These are phyloP conservation scores for Mucor mucedo DNA, from an alignment of 371 early-diverging fungal genomes.

Conservation along the genomic window DNA sequence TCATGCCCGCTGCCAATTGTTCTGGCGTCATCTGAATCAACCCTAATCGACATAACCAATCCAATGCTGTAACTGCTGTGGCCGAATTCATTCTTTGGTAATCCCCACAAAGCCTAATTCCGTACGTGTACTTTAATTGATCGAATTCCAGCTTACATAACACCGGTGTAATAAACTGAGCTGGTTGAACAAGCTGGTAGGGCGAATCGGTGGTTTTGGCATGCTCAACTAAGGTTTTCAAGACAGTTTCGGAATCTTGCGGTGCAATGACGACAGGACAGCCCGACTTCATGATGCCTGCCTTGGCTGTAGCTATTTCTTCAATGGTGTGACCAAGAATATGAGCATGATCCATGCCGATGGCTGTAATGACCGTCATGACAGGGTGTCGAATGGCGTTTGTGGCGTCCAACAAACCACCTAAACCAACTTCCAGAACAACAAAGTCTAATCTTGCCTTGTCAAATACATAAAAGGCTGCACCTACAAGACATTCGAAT, in stretches of 20 bases:
- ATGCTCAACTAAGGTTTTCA: slow-evolving; percentile 37
- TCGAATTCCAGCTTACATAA: slow-evolving; percentile 11
- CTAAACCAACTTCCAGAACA: slow-evolving; percentile 85
- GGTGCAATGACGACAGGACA: slow-evolving; percentile 60
- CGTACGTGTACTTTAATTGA: slow-evolving; percentile 33
- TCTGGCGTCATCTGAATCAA: slow-evolving; percentile 42
- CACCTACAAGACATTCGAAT: slow-evolving; percentile 72
- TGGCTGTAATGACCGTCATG: slow-evolving; percentile 65
- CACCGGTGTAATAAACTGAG: slow-evolving; percentile 16
- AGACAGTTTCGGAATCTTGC: slow-evolving; percentile 48
- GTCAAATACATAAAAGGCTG: slow-evolving; percentile 64
- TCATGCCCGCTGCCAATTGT: slow-evolving; percentile 61
- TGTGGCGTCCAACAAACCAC: slow-evolving; percentile 83
- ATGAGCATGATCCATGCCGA: slow-evolving; percentile 78
- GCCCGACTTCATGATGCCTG: slow-evolving; percentile 71
- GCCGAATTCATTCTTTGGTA: slow-evolving; percentile 84
- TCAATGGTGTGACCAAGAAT: slow-evolving; percentile 71
- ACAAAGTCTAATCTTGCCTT: slow-evolving; percentile 63
- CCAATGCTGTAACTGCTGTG: slow-evolving; percentile 71
- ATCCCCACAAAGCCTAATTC: slow-evolving; percentile 72
- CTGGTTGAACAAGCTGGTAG: slow-evolving; percentile 26
- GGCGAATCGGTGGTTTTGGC: slow-evolving; percentile 43
- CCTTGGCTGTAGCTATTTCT: slow-evolving; percentile 77
- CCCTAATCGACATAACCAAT: slow-evolving; percentile 41
- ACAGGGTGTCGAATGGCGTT: slow-evolving; percentile 67